A percentile compares a stretch with the other conserved stretches of the same genome.
phyloP scores from a whole-genome alignment of 78 protist genomes.

The Protostelium mycophagum region DNA sequence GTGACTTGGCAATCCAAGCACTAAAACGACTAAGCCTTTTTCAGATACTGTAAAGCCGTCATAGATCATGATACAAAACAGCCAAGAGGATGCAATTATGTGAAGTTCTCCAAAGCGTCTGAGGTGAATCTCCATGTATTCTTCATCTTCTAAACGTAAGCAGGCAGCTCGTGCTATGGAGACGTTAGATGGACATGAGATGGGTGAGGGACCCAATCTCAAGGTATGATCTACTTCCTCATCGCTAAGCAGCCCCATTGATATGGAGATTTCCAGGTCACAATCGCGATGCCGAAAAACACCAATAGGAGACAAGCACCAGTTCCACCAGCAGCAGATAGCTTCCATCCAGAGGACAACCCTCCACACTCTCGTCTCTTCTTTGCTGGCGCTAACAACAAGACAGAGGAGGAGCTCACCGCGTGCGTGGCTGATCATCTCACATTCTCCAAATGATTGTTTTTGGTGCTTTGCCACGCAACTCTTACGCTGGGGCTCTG shows the following conservation, averaged over 20 bases:
- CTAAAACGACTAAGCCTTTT: no score
- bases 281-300: neutral
- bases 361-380: slow-evolving; percentile 59
- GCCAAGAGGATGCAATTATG: neutral
- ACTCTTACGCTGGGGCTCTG: no score
- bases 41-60: neutral
- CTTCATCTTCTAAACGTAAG: neutral
- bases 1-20: no score
- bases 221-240: neutral
- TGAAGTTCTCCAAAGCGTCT: neutral
- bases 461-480: no score
- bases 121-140: neutral
- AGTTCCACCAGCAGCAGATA: no score
- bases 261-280: neutral
- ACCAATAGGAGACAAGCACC: neutral
- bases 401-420: slow-evolving; percentile 24
- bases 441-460: no score
- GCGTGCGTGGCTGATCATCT: neutral
- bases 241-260: neutral
- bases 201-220: neutral
- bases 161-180: neutral
- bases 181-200: neutral
- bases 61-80: neutral
- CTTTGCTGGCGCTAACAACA: slow-evolving; percentile 18
- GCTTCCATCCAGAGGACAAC: slow-evolving; percentile 38